Conservation (phyloP, 306 rosid genomes). For the Pyrus bretschneideri region DNA sequence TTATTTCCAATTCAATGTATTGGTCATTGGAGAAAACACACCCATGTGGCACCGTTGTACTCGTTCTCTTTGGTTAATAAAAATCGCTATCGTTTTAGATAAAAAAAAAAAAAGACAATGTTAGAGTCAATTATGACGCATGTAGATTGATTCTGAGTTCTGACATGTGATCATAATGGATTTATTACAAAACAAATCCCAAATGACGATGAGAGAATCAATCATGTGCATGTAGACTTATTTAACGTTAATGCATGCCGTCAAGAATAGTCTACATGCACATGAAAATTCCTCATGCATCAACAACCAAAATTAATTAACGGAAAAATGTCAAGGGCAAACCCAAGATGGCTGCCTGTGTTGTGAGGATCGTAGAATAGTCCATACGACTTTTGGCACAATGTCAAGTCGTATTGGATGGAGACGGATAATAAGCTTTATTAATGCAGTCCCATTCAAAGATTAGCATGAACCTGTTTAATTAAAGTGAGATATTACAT, state of each 20-base stretch:
- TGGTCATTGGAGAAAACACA: too few species aligned
- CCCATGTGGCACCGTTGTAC: too few species aligned
- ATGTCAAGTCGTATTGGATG: neutral
- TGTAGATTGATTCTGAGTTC: too few species aligned
- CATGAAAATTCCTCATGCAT: neutral
- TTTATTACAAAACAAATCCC: neutral
- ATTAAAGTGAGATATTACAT: neutral
- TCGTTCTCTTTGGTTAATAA: too few species aligned
- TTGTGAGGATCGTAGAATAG: neutral
- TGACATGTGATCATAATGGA: too few species aligned
- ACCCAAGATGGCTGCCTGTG: neutral
- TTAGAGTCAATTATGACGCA: too few species aligned
- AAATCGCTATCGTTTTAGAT: too few species aligned
- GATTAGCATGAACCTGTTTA: neutral
- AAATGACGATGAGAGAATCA: too few species aligned
- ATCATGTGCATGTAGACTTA: neutral
- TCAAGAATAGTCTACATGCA: too few species aligned
- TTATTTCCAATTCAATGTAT: too few species aligned
- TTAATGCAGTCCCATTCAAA: neutral
- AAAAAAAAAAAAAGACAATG: too few species aligned
- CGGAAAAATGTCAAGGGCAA: neutral
- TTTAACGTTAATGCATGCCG: too few species aligned
- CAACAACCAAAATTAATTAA: neutral
- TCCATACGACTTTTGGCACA: neutral
- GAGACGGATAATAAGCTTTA: neutral